These are phyloP conservation scores for Metschnikowia dekortorum DNA, from an alignment of 805 yeast species.

Conservation along the genomic window DNA sequence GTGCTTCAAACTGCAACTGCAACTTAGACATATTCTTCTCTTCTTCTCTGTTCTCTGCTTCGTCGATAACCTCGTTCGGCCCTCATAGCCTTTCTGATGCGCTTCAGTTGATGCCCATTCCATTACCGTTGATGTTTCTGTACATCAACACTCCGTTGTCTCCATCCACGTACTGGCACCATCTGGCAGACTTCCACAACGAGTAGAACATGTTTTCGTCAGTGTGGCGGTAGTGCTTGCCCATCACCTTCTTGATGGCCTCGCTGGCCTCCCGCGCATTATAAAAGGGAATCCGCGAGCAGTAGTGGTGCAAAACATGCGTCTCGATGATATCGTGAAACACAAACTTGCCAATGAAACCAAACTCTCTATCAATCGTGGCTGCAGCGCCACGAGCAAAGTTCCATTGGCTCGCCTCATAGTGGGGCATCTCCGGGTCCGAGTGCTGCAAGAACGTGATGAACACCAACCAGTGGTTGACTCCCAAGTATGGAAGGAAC, in stretches of 20 bases:
- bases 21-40: background rate
- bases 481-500: slow-evolving; percentile 72
- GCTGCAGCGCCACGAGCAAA: slow-evolving; percentile 90
- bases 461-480: slow-evolving; percentile 87
- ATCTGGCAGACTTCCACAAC: slow-evolving; percentile 59
- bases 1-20: background rate
- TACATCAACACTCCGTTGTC: slow-evolving; percentile 56
- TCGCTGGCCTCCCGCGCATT: slow-evolving; percentile 77
- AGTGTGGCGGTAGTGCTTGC: slow-evolving; percentile 63
- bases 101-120: slow-evolving; percentile 12
- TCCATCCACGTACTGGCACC: slow-evolving; percentile 72
- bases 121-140: slow-evolving; percentile 52
- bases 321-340: slow-evolving; percentile 91
- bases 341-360: slow-evolving; percentile 70
- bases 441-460: slow-evolving; percentile 84
- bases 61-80: background rate
- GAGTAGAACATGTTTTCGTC: slow-evolving; percentile 72
- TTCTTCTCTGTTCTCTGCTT: background rate
- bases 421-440: slow-evolving; percentile 76
- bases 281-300: slow-evolving; percentile 82
- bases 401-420: slow-evolving; percentile 71
- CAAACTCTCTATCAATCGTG: slow-evolving; percentile 80
- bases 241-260: slow-evolving; percentile 81
- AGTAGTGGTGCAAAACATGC: slow-evolving; percentile 82
- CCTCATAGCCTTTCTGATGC: background rate